Evolutionary conservation across 2,329 filamentous ascomycete genomes (phyloP), one percentile per base, ranked within the genome.

Genomic region (Atkinsonella hypoxylon): DNA sequence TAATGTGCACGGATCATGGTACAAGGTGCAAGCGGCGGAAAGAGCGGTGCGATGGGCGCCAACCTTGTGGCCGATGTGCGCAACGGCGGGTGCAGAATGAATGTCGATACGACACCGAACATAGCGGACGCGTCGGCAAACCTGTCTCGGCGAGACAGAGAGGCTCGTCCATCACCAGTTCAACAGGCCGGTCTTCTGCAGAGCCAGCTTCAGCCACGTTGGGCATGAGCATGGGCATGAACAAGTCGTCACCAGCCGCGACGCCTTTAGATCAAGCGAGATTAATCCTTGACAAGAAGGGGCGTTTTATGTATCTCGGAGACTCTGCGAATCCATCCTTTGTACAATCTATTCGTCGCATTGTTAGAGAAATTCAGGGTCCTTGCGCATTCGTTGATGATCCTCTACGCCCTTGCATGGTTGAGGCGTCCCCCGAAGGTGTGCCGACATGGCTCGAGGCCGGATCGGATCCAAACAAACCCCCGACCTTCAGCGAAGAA

Each of bases 361-460:
- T 62, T 11, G 56, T 60, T 1, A 51, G 51, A 12, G 55, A 58
- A 30, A 52, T 53, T 3, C 38, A 62, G 4, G 61, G 59, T 1
- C 49, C 54, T 1, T 61, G 61, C 43, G 32, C 56, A 9, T 62
- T 63, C 47, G 55, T 56, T 9, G 59, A 63, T n/a, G 60, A 62
- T 41, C 60, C 61, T 1, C 47, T 62, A n/a, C 55, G 59, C 9
- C 55, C 62, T 9, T 41, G 56, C 41, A 55, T 62, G 34, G 59
- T 63, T 9, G 61, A 63, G 48, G 58, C 57, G 6, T 54, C 55
- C 1, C 60, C 60, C 26, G 54, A 55, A 13, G 53, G 49, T n/a
- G 47, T 48, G 17, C 49, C 52, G n/a, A 56, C 50, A 20, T 58
- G 58, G 58, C 49, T 58, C 5, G 45, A 53, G 4, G 39, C 39